Base-by-base conservation (phyloP, 176 grass and related monocot species). In the Zoysia pacifica region DNA sequence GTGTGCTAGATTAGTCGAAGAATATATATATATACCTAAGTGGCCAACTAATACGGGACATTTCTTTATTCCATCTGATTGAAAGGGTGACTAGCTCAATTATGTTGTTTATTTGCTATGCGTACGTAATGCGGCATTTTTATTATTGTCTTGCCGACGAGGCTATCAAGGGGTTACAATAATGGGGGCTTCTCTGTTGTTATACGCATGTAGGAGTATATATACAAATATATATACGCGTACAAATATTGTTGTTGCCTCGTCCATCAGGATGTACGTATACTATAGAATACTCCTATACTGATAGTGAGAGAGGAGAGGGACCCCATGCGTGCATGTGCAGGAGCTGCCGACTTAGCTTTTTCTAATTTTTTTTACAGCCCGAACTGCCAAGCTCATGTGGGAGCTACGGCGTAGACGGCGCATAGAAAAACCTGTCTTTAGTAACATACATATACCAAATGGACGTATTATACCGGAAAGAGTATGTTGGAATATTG, bases 311-410 rank as follows among this genome's bases (percentile, higher is more conserved):
- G 19, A 82, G 69, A 35, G 38, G 48, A 50, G 60, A 77, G 60
- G 36, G 70, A 53, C 66, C 81, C 67, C 7, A 67, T 53, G 76
- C 76, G 65, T 54, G 74, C 74, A 67, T 69, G 81, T 82, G 73
- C 68, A 60, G 16, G 16, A 54, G 72, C 63, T 20, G 71, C 85
- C 80, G 86, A 93, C 91, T 83, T 66, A 75, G 75, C 81, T 45
- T 74, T 53, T 41, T 37, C 79, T 63, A 0, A 19, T 58, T 19
- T 5, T 15, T 85, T 41, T 15, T 76, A 52, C 46, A 73, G 65
- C 69, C 28, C 28, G 0, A 28, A 28, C 28, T 77, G 77, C 13
- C 77, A 73, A 61, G 73, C n/a, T 85, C 79, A 85, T 89, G 82
- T 73, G 75, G 50, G 68, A 56, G 72, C 35, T 65, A 72, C 81